Base-by-base conservation (phyloP, 495 filamentous ascomycete genomes). In the Annulohypoxylon stygium region DNA sequence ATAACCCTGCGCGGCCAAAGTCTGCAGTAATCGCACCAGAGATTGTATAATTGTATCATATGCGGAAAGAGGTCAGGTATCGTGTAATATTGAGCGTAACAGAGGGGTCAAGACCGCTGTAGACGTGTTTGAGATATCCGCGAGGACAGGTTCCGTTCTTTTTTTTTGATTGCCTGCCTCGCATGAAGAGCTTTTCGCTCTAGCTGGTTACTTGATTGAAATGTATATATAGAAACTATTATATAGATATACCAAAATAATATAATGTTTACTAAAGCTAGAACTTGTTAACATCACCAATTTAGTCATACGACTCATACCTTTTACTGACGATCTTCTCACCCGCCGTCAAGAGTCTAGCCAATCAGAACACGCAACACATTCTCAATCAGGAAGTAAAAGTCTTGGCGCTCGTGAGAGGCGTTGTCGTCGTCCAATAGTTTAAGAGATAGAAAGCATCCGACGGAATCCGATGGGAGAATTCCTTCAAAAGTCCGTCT, bases 381-480 rank as follows among this genome's bases (percentile, higher is more conserved):
- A 9, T 23, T 45, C 65, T 61, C 20, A 36, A 68, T 61, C 11
- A 30, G 65, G 65, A 60, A 68, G 48, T 68, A 10, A 12, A 18
- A 43, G 45, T 37, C 65, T 68, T 68, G 65, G 65, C 65, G 58
- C 20, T 30, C 18, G 55, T 50, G 26, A 23, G 10, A 10, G 25
- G n/a, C 5, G 25, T 4, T 16, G 23, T 33, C 50, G 11, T 30
- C 30, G 8, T 33, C 23, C 50, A 33, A 33, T 54, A 6, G 20
- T 7, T 14, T 0, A 4, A 51, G 10, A 51, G 48, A 26, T 10
- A 26, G 12, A 11, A 51, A 26, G 10, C 20, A 6, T 6, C 30
- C 30, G 30, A 30, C 5, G 30, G 30, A 6, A 30, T 30, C 5
- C 30, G 20, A 12, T 7, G 48, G 48, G 48, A 51, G 4, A 51